Conservation (phyloP, 129 eudicot species). For the Lonicera japonica region DNA sequence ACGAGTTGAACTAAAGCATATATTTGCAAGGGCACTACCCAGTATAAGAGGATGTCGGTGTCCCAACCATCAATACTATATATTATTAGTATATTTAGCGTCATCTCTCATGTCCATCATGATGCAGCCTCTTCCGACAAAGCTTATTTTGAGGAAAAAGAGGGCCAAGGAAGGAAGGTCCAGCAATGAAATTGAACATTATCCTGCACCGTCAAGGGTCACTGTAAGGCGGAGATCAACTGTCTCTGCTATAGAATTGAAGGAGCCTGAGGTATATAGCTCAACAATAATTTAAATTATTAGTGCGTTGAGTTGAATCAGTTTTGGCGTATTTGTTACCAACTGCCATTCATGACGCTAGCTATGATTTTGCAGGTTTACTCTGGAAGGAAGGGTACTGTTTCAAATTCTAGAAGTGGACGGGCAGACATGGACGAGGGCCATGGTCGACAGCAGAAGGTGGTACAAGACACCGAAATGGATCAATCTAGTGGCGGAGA, state of each 20-base stretch:
- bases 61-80: no score
- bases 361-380: conserved; percentile 32
- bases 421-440: conserved; percentile 35
- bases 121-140: conserved; percentile 85
- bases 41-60: no score
- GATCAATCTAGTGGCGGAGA: conserved; percentile 77
- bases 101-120: neutral
- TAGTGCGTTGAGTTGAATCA: neutral
- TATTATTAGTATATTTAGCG: no score
- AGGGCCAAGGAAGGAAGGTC: conserved; percentile 84
- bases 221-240: conserved; percentile 65
- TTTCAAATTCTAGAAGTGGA: conserved; percentile 22
- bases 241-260: conserved; percentile 48
- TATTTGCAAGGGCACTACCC: no score
- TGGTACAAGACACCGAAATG: conserved; percentile 40
- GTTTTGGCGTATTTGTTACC: no score
- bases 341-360: no score
- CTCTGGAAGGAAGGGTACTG: conserved; percentile 24
- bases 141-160: conserved; percentile 75
- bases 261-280: conserved; percentile 53
- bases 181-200: conserved; percentile 76
- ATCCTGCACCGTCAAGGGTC: conserved; percentile 64
- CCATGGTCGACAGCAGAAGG: conserved; percentile 9
- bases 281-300: neutral
- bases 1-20: no score